Evolutionary conservation across 192 early-diverging fungal species (phyloP), one percentile per base, ranked within the genome.

Genomic region (Gryganskiella cystojenkinii): DNA sequence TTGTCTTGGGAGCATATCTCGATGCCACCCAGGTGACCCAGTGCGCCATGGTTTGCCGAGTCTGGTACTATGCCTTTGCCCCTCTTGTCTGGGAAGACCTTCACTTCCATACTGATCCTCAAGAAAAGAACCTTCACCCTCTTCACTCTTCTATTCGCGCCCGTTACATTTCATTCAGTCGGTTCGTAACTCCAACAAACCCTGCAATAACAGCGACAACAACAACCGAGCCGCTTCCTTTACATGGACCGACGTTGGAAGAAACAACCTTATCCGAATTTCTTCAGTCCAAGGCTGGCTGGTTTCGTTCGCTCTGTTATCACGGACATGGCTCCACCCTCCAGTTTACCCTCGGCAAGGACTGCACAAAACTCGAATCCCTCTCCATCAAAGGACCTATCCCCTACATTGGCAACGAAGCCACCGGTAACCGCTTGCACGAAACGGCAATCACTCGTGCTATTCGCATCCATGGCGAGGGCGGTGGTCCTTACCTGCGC

Each of bases 11-110:
- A 25, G 5, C 2, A 10, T 70, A 61, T 22, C 42, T 70, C 4
- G 40, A 60, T 43, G 33, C 28, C 19, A 4, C 13, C 2, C 56
- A 70, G 20, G 27, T 70, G 8, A n/a, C 44, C 44, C 1, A 24
- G 17, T 70, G 57, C 45, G 51, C 67, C 2, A 6, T 9, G 13
- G 67, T 70, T 11, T 61, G 28, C 50, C 28, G 19, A 14, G 10
- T 37, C 25, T 61, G 34, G 19, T 37, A 61, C 40, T 24, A n/a
- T 4, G 49, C 30, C 19, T 70, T 55, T 31, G 35, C 40, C 2
- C 67, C 67, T 19, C 46, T 70, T 19, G 51, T 70, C 7, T 70
- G 67, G 67, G n/a, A 61, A 11, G 50, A 70, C 27, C 31, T 68
- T n/a, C 66, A 68, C 20, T 37, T 68, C 9, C 45, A 46, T 27